Conservation (phyloP, 1,284 basidiomycete genomes). For the Ustilago loliicola region DNA sequence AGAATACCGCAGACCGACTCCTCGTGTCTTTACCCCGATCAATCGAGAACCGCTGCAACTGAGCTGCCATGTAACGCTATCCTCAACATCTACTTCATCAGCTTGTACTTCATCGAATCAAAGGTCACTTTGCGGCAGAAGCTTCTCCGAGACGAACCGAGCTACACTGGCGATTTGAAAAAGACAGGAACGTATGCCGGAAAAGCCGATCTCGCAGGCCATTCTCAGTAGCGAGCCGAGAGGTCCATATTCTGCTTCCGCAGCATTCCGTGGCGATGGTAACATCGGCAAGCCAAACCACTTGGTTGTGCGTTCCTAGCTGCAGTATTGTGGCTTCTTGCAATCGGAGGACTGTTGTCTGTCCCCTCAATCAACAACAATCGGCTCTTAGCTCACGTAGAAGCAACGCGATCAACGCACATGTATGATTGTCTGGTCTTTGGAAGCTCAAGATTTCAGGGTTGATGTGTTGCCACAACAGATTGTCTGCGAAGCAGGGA, state of each 20-base stretch:
- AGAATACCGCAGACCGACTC: neutral
- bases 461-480: neutral
- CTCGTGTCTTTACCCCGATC: neutral
- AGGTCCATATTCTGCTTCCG: neutral
- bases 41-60: neutral
- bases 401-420: conserved; percentile 7
- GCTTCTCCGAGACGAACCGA: neutral
- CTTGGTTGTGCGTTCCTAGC: conserved; percentile 1
- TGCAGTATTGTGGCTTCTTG: neutral
- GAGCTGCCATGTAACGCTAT: neutral
- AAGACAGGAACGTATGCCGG: neutral
- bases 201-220: neutral
- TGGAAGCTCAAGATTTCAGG: neutral
- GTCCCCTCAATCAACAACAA: conserved; percentile 5
- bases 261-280: too few species aligned
- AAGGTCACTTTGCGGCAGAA: neutral
- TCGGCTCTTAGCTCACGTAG: neutral
- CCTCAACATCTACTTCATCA: neutral
- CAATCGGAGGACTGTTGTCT: conserved; percentile 1
- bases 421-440: neutral
- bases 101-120: neutral
- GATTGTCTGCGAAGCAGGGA: neutral
- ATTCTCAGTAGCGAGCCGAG: neutral
- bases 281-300: neutral
- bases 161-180: neutral